phyloP scores from a whole-genome alignment of 768 basidiomycete species.

The Mycena vulgaris region DNA sequence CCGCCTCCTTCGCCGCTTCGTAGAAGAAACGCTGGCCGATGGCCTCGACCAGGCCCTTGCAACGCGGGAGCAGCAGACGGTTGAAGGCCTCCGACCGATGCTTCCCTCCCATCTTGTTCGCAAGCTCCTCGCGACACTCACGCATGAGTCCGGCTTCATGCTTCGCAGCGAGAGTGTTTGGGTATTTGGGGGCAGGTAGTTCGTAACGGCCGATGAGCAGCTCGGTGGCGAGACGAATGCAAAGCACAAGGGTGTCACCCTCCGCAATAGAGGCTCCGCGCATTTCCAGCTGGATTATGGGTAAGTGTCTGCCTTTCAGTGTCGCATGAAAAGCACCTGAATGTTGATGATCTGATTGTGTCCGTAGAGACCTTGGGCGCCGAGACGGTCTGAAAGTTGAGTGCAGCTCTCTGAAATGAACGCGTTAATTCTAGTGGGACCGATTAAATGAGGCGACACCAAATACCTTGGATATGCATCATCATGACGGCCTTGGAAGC shows the following conservation, averaged over 20 bases:
- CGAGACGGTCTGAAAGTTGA: not conserved
- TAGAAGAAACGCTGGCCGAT: conserved; percentile 7
- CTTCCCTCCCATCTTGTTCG: not conserved
- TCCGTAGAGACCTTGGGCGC: conserved; percentile 4
- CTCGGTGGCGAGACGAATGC: conserved; percentile 15
- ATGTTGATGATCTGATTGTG: conserved; percentile 12
- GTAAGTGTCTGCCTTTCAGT: not conserved
- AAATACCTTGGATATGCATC: conserved; percentile 16
- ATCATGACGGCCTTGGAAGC: conserved; percentile 12
- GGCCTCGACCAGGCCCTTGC: not conserved
- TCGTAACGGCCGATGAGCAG: conserved; percentile 4
- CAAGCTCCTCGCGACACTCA: not conserved
- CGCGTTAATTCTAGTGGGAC: not conserved
- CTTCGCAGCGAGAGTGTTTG: not conserved
- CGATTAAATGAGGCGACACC: too few species aligned
- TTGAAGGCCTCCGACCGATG: conserved; percentile 8
- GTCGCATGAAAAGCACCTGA: not conserved
- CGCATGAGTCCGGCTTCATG: not conserved
- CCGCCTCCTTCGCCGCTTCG: conserved; percentile 12
- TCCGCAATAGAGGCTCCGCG: conserved; percentile 12
- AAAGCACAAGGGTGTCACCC: conserved; percentile 7
- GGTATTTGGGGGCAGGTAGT: not conserved
- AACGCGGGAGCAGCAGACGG: conserved; percentile 1
- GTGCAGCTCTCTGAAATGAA: not conserved
- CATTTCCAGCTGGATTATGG: conserved; percentile 1